These are phyloP conservation scores for Tetrapyrgos nigripes DNA, from an alignment of 1,284 basidiomycete genomes.

Conservation along the genomic window DNA sequence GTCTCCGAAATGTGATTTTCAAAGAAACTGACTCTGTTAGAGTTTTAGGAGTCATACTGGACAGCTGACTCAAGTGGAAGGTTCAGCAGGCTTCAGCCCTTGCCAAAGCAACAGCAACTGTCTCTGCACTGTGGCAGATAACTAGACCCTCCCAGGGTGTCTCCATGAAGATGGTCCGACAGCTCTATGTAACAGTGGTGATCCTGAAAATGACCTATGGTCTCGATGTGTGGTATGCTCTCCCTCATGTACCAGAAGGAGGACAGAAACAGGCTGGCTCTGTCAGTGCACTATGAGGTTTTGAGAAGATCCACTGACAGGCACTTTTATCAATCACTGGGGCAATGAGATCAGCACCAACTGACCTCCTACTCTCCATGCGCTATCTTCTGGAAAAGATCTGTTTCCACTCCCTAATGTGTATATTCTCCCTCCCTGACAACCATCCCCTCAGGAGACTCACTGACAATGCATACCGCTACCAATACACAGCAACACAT, in stretches of 20 bases:
- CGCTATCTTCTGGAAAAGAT: slow-evolving; percentile 21
- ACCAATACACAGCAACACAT: background rate
- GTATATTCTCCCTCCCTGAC: slow-evolving; percentile 25
- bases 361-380: slow-evolving; percentile 27
- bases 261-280: slow-evolving; percentile 5
- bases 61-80: slow-evolving; percentile 39
- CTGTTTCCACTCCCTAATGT: slow-evolving; percentile 18
- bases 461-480: background rate
- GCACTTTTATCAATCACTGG: slow-evolving; percentile 28
- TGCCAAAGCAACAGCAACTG: slow-evolving; percentile 34
- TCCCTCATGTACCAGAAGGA: slow-evolving; percentile 12
- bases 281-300: background rate
- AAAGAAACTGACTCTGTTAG: slow-evolving; percentile 26
- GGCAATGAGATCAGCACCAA: slow-evolving; percentile 28
- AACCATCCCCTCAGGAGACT: slow-evolving; percentile 20
- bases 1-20: slow-evolving; percentile 10
- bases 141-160: slow-evolving; percentile 23
- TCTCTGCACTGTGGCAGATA: slow-evolving; percentile 26
- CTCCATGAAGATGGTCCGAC: slow-evolving; percentile 9
- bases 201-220: slow-evolving; percentile 45
- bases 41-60: slow-evolving; percentile 42
- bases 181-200: slow-evolving; percentile 33
- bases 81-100: slow-evolving; percentile 35
- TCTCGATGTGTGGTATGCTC: slow-evolving; percentile 40
- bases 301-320: slow-evolving; percentile 22